Percentiles rank a stretch among this genome's conserved stretches.
Evolutionary conservation across 768 basidiomycete species (phyloP).

Genomic region (Amanita muscaria): DNA sequence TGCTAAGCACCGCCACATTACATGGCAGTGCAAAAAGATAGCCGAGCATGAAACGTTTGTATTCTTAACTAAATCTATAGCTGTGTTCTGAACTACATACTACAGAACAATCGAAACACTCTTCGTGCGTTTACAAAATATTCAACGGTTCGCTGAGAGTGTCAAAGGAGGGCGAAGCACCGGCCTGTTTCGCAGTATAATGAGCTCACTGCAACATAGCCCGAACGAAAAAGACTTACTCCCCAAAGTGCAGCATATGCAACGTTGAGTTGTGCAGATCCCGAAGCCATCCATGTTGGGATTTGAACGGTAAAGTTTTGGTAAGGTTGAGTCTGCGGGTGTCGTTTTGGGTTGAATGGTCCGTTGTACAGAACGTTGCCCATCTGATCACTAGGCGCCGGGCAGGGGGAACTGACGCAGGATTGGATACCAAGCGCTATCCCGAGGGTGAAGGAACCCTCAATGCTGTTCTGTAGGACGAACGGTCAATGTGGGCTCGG

Average conservation of each 20-base stretch:
- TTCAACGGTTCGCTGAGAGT: too few species aligned
- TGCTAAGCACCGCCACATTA: too few species aligned
- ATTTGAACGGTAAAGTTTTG: constrained; percentile 37
- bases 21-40: too few species aligned
- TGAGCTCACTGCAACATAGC: too few species aligned
- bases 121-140: too few species aligned
- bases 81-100: too few species aligned
- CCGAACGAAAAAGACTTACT: constrained; percentile 20
- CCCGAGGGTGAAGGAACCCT: constrained; percentile 16
- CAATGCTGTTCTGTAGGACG: background rate
- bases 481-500: too few species aligned
- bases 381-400: constrained; percentile 19
- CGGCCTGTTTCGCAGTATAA: too few species aligned
- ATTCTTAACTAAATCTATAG: too few species aligned
- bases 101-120: too few species aligned
- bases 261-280: constrained; percentile 29
- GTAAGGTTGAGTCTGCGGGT: constrained; percentile 28
- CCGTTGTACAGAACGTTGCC: constrained; percentile 40
- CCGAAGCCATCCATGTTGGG: constrained; percentile 20
- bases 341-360: constrained; percentile 29
- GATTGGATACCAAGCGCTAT: constrained; percentile 36
- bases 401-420: constrained; percentile 23
- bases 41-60: too few species aligned
- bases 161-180: too few species aligned
- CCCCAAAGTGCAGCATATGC: constrained; percentile 30